These are phyloP conservation scores for Phytophthora pluvialis DNA, from an alignment of 352 stramenopile genomes.

Conservation along the genomic window DNA sequence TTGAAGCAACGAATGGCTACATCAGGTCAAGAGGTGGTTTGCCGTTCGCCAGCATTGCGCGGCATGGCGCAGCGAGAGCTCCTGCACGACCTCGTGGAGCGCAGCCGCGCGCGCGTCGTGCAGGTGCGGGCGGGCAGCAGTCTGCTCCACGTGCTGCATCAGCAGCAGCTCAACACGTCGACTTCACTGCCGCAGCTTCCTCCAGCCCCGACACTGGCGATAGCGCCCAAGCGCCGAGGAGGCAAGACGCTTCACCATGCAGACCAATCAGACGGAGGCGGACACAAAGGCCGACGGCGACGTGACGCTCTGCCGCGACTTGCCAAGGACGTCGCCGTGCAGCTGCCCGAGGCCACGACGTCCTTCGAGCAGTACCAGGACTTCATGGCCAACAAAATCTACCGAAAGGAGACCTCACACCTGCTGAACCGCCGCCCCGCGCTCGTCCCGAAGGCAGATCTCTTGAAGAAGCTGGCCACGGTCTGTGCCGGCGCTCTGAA, in stretches of 20 bases:
- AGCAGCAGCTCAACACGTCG: slow-evolving; percentile 8
- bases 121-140: slow-evolving; percentile 62
- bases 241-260: not conserved
- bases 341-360: slow-evolving; percentile 13
- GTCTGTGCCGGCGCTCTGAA: slow-evolving; percentile 26
- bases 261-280: not conserved
- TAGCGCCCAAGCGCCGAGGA: slow-evolving; percentile 7
- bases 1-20: slow-evolving; percentile 12
- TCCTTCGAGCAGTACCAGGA: slow-evolving; percentile 51
- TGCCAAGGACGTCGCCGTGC: slow-evolving; percentile 1
- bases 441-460: slow-evolving; percentile 30
- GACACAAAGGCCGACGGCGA: not conserved
- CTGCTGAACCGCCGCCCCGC: slow-evolving; percentile 52
- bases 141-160: slow-evolving; percentile 46
- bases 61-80: slow-evolving; percentile 51
- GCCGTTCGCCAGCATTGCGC: slow-evolving; percentile 4
- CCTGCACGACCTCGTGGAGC: slow-evolving; percentile 65
- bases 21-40: slow-evolving; percentile 1
- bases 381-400: slow-evolving; percentile 58
- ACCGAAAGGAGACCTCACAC: slow-evolving; percentile 40
- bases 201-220: slow-evolving; percentile 11
- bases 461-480: slow-evolving; percentile 45
- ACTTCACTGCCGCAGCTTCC: slow-evolving; percentile 25
- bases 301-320: slow-evolving; percentile 18
- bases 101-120: slow-evolving; percentile 60